Percentiles rank a stretch among this genome's conserved stretches.
Evolutionary conservation across 768 basidiomycete genomes (phyloP).

Genomic region (Phaffia tasmanica): DNA sequence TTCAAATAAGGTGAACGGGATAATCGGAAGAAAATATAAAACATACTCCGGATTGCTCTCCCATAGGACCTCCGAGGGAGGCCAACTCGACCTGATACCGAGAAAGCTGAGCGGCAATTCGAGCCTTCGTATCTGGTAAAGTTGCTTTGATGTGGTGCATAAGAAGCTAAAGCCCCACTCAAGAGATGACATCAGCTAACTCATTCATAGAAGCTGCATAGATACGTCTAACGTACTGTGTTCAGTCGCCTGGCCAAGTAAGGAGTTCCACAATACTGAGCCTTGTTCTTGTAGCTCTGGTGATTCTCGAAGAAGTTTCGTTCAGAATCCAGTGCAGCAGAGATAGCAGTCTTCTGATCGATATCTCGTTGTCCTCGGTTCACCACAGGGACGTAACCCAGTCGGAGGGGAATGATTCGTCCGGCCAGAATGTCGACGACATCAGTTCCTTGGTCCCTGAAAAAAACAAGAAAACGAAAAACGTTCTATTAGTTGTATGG

Average conservation of each 20-base stretch:
- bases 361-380: conserved; percentile 98
- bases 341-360: conserved; percentile 74
- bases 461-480: not conserved
- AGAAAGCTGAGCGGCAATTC: conserved; percentile 79
- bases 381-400: conserved; percentile 97
- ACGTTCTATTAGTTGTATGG: not conserved
- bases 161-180: conserved; percentile 56
- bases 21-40: not conserved
- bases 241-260: conserved; percentile 90
- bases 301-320: conserved; percentile 91
- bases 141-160: conserved; percentile 98
- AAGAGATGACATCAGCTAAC: not conserved
- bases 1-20: not conserved
- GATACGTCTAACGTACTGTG: conserved; percentile 49
- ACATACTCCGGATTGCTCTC: conserved; percentile 57
- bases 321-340: conserved; percentile 74
- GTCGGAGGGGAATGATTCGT: conserved; percentile 83
- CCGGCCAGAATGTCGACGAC: conserved; percentile 98
- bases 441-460: conserved; percentile 94
- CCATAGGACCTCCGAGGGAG: conserved; percentile 73
- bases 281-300: conserved; percentile 80
- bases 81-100: conserved; percentile 77
- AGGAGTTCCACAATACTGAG: conserved; percentile 93
- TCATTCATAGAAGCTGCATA: not conserved
- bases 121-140: conserved; percentile 94